A percentile compares a stretch with the other conserved stretches of the same genome.
phyloP scores from a whole-genome alignment of 2,329 filamentous ascomycete species.

The Xylariaceae sp. region DNA sequence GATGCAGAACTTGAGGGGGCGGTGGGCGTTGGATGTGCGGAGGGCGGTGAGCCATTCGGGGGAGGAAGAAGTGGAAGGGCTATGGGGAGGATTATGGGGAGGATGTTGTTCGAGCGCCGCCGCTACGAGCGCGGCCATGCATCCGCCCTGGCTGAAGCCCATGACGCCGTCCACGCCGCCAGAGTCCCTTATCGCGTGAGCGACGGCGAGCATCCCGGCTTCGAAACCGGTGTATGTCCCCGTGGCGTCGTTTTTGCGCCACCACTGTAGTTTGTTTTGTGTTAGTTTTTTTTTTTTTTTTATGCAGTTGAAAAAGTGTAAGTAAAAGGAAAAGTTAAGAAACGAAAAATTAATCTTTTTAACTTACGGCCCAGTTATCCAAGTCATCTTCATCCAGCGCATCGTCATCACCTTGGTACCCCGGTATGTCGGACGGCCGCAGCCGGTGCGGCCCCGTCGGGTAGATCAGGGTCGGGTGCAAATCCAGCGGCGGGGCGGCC shows the following conservation, averaged over 20 bases:
- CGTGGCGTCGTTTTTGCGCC: constrained; percentile 60
- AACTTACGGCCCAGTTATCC: constrained; percentile 60
- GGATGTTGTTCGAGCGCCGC: constrained; percentile 58
- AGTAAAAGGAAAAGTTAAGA: neutral
- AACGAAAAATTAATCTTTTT: too few species aligned
- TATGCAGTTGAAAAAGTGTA: neutral
- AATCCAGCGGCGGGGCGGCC: constrained; percentile 44
- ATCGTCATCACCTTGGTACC: constrained; percentile 48
- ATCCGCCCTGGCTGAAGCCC: constrained; percentile 78
- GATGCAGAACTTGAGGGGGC: constrained; percentile 52
- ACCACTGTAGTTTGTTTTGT: constrained; percentile 51
- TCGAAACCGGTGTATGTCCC: constrained; percentile 63
- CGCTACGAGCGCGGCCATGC: constrained; percentile 66
- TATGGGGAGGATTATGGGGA: constrained; percentile 7
- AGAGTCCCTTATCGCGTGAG: constrained; percentile 53
- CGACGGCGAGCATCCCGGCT: constrained; percentile 60
- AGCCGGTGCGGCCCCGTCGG: constrained; percentile 64
- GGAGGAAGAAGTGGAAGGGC: constrained; percentile 16
- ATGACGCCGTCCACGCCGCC: constrained; percentile 72
- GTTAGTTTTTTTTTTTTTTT: neutral
- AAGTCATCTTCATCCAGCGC: constrained; percentile 38
- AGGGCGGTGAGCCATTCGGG: constrained; percentile 43
- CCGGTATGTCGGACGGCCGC: constrained; percentile 61
- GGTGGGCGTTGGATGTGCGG: constrained; percentile 43
- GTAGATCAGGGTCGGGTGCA: constrained; percentile 56